Evolutionary conservation across 805 yeast genomes (phyloP).

Genomic region (Priceomyces medius): DNA sequence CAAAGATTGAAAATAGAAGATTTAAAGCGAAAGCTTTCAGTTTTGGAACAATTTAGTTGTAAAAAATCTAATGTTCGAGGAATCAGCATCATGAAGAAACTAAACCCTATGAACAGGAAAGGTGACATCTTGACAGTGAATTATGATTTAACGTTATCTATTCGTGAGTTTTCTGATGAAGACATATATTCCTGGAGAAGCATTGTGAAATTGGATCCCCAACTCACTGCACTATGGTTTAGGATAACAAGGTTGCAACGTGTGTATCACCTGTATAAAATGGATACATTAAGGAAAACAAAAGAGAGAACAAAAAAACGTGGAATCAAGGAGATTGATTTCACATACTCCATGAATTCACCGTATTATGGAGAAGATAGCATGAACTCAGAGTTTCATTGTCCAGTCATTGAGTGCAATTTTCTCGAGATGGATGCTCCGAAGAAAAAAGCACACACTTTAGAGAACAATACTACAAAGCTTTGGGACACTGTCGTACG

Average conservation of each 20-base stretch:
- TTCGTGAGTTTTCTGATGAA: not conserved
- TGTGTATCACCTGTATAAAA: conserved; percentile 38
- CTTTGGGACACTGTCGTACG: conserved; percentile 27
- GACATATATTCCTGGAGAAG: conserved; percentile 40
- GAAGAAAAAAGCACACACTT: not conserved
- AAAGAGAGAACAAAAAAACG: conserved; percentile 3
- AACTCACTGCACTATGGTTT: conserved; percentile 40
- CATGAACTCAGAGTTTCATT: conserved; percentile 14
- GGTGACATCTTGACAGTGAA: conserved; percentile 17
- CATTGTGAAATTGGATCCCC: conserved; percentile 38
- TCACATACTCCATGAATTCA: conserved; percentile 16
- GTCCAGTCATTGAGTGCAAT: conserved; percentile 44
- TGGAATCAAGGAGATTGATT: conserved; percentile 25
- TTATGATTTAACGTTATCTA: conserved; percentile 2
- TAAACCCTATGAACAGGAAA: conserved; percentile 13
- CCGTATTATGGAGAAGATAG: not conserved
- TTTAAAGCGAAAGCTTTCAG: conserved; percentile 25
- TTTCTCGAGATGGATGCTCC: conserved; percentile 12
- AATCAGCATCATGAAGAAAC: conserved; percentile 22
- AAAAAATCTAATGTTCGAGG: conserved; percentile 5
- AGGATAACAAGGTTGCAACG: conserved; percentile 41
- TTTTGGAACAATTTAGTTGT: conserved; percentile 14
- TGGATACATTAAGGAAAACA: conserved; percentile 13
- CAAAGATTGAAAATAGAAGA: conserved; percentile 34
- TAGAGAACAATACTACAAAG: conserved; percentile 7